Conservation (phyloP, 2,329 filamentous ascomycete genomes). For the Xylaria sp. region DNA sequence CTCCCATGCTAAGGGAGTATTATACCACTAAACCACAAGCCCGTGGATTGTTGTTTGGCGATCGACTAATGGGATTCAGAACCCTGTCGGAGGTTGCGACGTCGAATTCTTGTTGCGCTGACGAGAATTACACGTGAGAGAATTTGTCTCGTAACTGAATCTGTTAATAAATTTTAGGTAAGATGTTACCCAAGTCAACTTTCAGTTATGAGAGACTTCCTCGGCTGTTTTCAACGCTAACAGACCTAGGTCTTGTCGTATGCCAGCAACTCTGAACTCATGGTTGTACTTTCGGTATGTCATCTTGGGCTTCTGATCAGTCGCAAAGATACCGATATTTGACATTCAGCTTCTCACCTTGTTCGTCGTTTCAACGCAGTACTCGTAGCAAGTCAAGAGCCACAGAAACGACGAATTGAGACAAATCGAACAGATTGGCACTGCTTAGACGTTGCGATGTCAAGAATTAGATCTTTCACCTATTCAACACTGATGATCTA, state of each 20-base stretch:
- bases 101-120: no score
- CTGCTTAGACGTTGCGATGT: not conserved
- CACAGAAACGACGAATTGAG: not conserved
- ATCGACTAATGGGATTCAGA: not conserved
- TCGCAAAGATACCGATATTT: not conserved
- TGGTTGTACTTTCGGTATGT: no score
- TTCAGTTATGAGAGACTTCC: no score
- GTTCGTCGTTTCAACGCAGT: not conserved
- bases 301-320: no score
- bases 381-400: not conserved
- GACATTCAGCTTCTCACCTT: not conserved
- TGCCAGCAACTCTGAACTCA: no score
- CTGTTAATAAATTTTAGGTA: no score
- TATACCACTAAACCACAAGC: conserved; percentile 27
- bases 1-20: conserved; percentile 27
- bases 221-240: no score
- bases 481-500: not conserved
- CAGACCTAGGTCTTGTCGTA: no score
- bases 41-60: not conserved
- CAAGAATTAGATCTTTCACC: not conserved
- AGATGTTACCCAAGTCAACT: no score
- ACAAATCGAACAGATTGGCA: no score
- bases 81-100: not conserved
- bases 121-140: no score
- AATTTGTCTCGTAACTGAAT: no score